Evolutionary conservation across 257 asterid genomes (phyloP).

Genomic region (Penstemon newberryi): DNA sequence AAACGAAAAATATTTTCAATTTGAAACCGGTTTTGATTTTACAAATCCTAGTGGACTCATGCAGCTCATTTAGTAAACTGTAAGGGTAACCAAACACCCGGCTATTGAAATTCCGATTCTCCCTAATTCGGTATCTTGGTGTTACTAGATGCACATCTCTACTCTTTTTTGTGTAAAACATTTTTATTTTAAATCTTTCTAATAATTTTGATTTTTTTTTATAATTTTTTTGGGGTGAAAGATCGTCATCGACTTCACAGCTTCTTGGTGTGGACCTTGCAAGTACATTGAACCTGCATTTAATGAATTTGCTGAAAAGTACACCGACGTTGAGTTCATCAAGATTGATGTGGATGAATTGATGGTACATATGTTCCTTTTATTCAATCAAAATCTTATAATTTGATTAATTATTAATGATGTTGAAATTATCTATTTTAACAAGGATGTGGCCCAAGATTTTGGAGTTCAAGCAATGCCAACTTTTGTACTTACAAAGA

Average conservation of each 20-base stretch:
- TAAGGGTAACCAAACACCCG: too few species aligned
- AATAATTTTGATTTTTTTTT: not conserved
- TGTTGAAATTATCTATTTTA: not conserved
- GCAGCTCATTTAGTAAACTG: too few species aligned
- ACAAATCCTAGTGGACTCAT: too few species aligned
- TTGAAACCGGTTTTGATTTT: too few species aligned
- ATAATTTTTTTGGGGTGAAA: slow-evolving; percentile 19
- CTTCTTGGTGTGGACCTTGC: slow-evolving; percentile 81
- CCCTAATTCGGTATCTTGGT: too few species aligned
- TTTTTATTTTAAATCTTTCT: not conserved
- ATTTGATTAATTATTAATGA: not conserved
- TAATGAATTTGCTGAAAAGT: slow-evolving; percentile 54
- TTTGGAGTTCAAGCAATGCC: slow-evolving; percentile 65
- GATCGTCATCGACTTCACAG: slow-evolving; percentile 71
- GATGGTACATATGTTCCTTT: slow-evolving; percentile 32
- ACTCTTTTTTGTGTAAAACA: not conserved
- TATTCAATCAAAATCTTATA: not conserved
- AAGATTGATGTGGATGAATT: slow-evolving; percentile 72
- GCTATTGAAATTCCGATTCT: too few species aligned
- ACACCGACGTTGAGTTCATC: slow-evolving; percentile 58
- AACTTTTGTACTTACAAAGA: slow-evolving; percentile 58
- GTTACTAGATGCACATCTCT: not conserved
- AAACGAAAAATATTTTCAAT: too few species aligned
- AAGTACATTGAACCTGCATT: slow-evolving; percentile 48
- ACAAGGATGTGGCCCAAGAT: slow-evolving; percentile 63